Evolutionary conservation across 2,329 filamentous ascomycete genomes (phyloP), one percentile per base, ranked within the genome.

Genomic region (Colletotrichum sp.): DNA sequence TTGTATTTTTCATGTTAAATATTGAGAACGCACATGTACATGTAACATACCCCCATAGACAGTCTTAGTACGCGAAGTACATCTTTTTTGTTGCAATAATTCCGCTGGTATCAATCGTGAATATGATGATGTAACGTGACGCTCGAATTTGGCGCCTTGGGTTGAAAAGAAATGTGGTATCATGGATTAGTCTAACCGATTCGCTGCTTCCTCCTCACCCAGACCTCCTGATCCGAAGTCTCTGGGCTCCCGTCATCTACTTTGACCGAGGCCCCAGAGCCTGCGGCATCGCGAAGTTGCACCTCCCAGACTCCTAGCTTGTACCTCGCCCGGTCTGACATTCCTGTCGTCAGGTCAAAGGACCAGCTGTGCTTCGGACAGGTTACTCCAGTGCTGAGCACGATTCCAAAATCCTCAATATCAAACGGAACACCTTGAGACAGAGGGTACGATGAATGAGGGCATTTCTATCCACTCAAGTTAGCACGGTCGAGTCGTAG

Each of bases 311-410:
- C 83, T 26, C 88, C 88, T 12, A 95, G 84, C 75, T 85, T 89
- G 80, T 95, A 95, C 62, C 84, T 90, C 1, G 89, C 92, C 0
- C 92, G 88, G 81, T 95, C 93, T 1, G 88, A 88, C 79, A 86
- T 86, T 0, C 93, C 93, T 0, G 92, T 90, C 68, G 91, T 90
- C 4, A 95, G 79, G 80, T 95, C 93, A 82, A 95, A 95, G 0
- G 92, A 93, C 93, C 93, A 95, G 6, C 87, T 90, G 77, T 95
- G 93, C 77, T 94, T 94, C 0, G 93, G 92, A 81, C 93, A 95
- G 0, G 88, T 89, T 5, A 95, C 84, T 0, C 92, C 93, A 0
- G 91, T 88, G 71, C 91, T 93, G 8, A 93, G 82, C 6, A 89
- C 86, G 4, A 93, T 84, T 0, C 93, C 93, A 80, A 94, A 95